These are phyloP conservation scores for Picea glauca DNA, from an alignment of 75 land plant genomes.

Conservation along the genomic window DNA sequence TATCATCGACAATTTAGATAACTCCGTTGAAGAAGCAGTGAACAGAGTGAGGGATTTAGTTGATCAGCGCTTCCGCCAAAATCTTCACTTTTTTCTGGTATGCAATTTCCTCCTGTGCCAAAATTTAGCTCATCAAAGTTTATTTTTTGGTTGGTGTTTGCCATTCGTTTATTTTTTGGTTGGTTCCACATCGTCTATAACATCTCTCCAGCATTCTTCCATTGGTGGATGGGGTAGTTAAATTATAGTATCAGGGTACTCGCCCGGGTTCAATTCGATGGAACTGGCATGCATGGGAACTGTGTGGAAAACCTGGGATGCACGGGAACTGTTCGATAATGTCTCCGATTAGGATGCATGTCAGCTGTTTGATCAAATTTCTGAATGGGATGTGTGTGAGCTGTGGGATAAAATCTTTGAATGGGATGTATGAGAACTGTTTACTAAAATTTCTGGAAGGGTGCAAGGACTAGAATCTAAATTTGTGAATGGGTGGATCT, in stretches of 20 bases:
- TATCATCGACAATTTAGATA: slow-evolving; percentile 74
- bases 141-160: not conserved
- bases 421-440: no score
- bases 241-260: no score
- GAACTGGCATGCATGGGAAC: no score
- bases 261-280: no score
- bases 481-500: slow-evolving; percentile 12
- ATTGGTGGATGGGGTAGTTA: not conserved
- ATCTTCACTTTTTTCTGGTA: slow-evolving; percentile 61
- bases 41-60: slow-evolving; percentile 52
- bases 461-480: not conserved
- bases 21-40: slow-evolving; percentile 63
- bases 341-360: no score
- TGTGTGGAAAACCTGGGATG: no score
- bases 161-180: not conserved
- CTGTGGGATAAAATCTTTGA: no score
- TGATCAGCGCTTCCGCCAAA: slow-evolving; percentile 40
- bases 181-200: not conserved
- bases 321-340: no score
- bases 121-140: not conserved
- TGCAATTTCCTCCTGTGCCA: not conserved
- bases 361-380: no score
- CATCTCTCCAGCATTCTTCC: not conserved
- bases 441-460: not conserved
- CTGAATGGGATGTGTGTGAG: no score